Base-by-base conservation (phyloP, 305 asterid genomes). In the Fraxinus latifolia region DNA sequence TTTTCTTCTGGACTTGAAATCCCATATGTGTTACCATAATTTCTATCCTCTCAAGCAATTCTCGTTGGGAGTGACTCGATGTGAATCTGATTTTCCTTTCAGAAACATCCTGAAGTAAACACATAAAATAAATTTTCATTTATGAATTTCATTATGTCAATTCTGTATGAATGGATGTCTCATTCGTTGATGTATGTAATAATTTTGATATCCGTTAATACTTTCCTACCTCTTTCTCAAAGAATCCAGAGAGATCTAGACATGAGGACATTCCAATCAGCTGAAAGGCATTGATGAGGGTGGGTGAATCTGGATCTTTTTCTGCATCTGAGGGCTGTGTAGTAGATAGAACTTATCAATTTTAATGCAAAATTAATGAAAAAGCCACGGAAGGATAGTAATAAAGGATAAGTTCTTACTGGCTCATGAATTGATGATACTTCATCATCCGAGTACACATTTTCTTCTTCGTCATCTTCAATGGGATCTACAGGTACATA, bases 181-280 rank as follows among this genome's bases (percentile, higher is more conserved):
- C 32, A 21, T 21, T 23, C 32, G 8, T 14, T 25, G 17, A 25
- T 11, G 4, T 3, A 65, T 62, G 73, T 27, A 65, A 65, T 65
- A 65, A 23, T 27, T 65, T 65, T 65, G 15, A 19, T 65, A 7
- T 65, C 29, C 8, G n/a, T 65, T 25, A 23, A 9, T 65, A 25
- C 11, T 62, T 62, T 82, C 89, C 83, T 82, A 95, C 98, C 92
- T 95, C 98, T 78, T 94, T 89, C 84, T 95, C 99, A 76, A 95
- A 95, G 89, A 95, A 92, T 60, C 99, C 99, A 53, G 99, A 95
- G 77, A 95, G 96, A 85, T 95, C 99, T 2, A 95, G 90, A 87
- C 89, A 94, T 0, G 98, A 93, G 9, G 97, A 95, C 99, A 94
- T 95, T 81, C 97, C 97, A 78, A 95, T 95, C 81, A 95, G 93